Evolutionary conservation across 257 asterid genomes (phyloP), one percentile per base, ranked within the genome.

Genomic region (Fraxinus americana): DNA sequence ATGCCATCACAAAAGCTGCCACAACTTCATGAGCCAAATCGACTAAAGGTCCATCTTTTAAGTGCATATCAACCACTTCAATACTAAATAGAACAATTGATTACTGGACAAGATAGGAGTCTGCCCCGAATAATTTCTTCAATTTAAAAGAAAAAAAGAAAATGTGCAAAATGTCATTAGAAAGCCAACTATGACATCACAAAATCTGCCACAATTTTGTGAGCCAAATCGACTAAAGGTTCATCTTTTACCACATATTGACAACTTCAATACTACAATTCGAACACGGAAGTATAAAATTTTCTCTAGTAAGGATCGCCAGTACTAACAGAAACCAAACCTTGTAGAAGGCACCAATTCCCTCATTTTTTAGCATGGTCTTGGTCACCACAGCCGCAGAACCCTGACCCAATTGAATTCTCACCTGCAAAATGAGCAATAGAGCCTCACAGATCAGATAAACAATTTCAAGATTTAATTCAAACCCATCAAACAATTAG

Each of bases 341-440:
- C 92, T 96, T 93, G 88, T 96, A 96, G 75, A 96, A 92, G 69
- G 97, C 97, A 76, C 94, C 92, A 39, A 89, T 1, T 5, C 98
- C 99, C 30, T 96, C 95, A 70, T 93, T 93, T 74, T 91, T 89
- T 38, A 96, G 87, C 99, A 96, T 93, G 84, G 14, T 90, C 79
- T 70, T 87, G 13, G 98, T 83, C 73, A 96, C 94, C 4, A 52
- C 83, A 14, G 17, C 91, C 5, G 96, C 99, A 75, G 98, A 96
- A 77, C 99, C 98, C 79, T 96, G 97, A 29, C 99, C 98, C 91
- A 96, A 82, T 78, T 96, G 99, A 74, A 96, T 96, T 81, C 99
- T 89, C 84, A 93, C 99, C 99, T 96, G 83, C 75, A 72, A 43
- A 43, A 86, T 73, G 25, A 34, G 76, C 74, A 77, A 2, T 27